phyloP scores from a whole-genome alignment of 345 rosid genomes.

The Fremontodendron californicum region DNA sequence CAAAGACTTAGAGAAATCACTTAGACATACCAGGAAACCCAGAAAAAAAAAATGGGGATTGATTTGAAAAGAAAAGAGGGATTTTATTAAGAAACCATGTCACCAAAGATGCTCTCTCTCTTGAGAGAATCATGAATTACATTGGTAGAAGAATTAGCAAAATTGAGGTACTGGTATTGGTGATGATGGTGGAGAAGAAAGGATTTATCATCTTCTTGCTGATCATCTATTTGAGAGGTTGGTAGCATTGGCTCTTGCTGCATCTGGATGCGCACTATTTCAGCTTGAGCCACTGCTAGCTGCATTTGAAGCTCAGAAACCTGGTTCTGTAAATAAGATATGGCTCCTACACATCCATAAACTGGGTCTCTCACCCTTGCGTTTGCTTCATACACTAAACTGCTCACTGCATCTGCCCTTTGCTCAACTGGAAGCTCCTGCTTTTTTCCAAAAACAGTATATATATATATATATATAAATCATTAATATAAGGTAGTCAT shows the following conservation, averaged over 20 bases:
- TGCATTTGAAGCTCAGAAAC: slow-evolving; percentile 59
- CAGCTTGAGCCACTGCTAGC: slow-evolving; percentile 57
- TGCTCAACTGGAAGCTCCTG: slow-evolving; percentile 58
- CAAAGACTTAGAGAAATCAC: not conserved
- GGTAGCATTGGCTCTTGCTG: slow-evolving; percentile 32
- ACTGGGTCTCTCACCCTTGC: slow-evolving; percentile 65
- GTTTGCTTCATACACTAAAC: slow-evolving; percentile 63
- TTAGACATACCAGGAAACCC: not conserved
- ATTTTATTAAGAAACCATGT: slow-evolving; percentile 44
- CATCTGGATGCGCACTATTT: slow-evolving; percentile 58
- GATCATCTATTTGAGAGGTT: not conserved
- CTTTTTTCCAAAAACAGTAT: not conserved
- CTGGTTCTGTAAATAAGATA: slow-evolving; percentile 55
- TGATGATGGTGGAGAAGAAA: slow-evolving; percentile 25
- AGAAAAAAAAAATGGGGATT: not conserved
- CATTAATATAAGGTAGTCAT: not conserved
- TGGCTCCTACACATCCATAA: slow-evolving; percentile 64
- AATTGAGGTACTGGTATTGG: slow-evolving; percentile 24
- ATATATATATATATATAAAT: too few relatives aligned
- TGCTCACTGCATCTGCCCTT: slow-evolving; percentile 60
- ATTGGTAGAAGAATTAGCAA: slow-evolving; percentile 27
- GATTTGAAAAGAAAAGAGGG: not conserved
- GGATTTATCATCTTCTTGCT: slow-evolving; percentile 27
- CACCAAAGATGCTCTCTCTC: slow-evolving; percentile 46
- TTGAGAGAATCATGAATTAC: slow-evolving; percentile 36